These are phyloP conservation scores for Pelargonium fulgidum DNA, from an alignment of 441 rosid genomes.

Conservation along the genomic window DNA sequence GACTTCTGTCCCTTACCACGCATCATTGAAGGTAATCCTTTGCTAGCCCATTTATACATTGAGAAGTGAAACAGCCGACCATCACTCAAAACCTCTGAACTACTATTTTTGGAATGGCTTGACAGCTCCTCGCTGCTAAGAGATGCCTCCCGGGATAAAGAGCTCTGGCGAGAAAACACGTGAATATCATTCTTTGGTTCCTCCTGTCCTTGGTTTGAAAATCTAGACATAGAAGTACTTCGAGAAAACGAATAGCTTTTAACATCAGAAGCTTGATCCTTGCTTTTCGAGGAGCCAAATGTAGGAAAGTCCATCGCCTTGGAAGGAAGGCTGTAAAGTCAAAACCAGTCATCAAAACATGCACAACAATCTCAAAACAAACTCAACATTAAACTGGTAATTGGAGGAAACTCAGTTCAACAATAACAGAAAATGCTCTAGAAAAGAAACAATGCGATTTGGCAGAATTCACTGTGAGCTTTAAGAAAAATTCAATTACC, in stretches of 20 bases:
- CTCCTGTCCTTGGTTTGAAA: slow-evolving; percentile 32
- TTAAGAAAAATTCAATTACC: too few relatives aligned
- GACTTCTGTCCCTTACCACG: slow-evolving; percentile 46
- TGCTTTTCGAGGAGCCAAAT: slow-evolving; percentile 43
- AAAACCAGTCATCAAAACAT: slow-evolving; percentile 14
- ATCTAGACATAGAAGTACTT: slow-evolving; percentile 41
- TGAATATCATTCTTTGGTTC: slow-evolving; percentile 25
- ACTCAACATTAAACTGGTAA: background rate
- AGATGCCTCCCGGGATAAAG: slow-evolving; percentile 31
- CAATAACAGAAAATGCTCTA: background rate
- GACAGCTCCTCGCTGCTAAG: slow-evolving; percentile 21
- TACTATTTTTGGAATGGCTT: slow-evolving; percentile 18
- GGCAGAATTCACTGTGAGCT: too few relatives aligned
- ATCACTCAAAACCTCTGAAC: slow-evolving; percentile 22
- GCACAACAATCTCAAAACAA: slow-evolving; percentile 13
- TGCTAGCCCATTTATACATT: slow-evolving; percentile 88
- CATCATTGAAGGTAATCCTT: slow-evolving; percentile 47
- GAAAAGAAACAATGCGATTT: too few relatives aligned
- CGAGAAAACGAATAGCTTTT: slow-evolving; percentile 22
- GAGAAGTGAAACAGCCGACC: slow-evolving; percentile 71
- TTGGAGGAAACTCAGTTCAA: background rate
- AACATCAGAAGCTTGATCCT: slow-evolving; percentile 34
- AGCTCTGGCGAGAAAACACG: slow-evolving; percentile 27
- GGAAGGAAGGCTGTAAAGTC: slow-evolving; percentile 49
- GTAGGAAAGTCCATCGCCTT: slow-evolving; percentile 58